Evolutionary conservation across 1,284 basidiomycete genomes (phyloP), one percentile per base, ranked within the genome.

Genomic region (Naganishia cerealis): DNA sequence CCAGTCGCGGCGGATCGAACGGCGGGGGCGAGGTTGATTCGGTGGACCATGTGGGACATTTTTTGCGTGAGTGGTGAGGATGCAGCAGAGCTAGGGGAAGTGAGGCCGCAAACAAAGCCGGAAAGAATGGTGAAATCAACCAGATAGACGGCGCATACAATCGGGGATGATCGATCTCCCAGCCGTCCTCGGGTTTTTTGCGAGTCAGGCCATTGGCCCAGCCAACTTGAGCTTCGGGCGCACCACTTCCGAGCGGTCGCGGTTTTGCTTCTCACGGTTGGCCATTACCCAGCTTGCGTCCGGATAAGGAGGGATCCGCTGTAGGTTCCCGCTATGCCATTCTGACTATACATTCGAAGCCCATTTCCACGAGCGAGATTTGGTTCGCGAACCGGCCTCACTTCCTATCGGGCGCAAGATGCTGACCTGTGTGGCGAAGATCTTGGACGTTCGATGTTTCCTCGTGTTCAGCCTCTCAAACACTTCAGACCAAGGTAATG

Each of bases 1-100:
- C 95, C 95, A 54, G 85, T 87, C 52, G 92, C 85, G 71, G 90
- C 86, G 10, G 86, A 83, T 78, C 90, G 87, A 73, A 90, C 87
- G 57, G 92, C 92, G 69, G 92, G 90, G 53, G 90, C 82, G 76
- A 95, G 83, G 82, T 88, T 92, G 79, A 92, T 72, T 67, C 80
- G 73, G 69, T 69, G 63, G 39, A 67, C 33, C 56, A 59, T 53
- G 57, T 36, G 29, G 16, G 67, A 55, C 57, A 54, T 59, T 53
- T 29, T 39, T 48, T 33, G 50, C 42, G 18, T 53, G 57, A 40
- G 67, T 57, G 62, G 62, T 52, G 52, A 69, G 62, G 66, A 59
- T 38, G 53, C 48, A 42, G 36, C 43, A 62, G 36, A 54, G 57
- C 48, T 50, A 29, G 39, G 40, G 38, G n/a, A 59, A 21, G 36